phyloP scores from a whole-genome alignment of 495 filamentous ascomycete species.

The Podospora sp. region DNA sequence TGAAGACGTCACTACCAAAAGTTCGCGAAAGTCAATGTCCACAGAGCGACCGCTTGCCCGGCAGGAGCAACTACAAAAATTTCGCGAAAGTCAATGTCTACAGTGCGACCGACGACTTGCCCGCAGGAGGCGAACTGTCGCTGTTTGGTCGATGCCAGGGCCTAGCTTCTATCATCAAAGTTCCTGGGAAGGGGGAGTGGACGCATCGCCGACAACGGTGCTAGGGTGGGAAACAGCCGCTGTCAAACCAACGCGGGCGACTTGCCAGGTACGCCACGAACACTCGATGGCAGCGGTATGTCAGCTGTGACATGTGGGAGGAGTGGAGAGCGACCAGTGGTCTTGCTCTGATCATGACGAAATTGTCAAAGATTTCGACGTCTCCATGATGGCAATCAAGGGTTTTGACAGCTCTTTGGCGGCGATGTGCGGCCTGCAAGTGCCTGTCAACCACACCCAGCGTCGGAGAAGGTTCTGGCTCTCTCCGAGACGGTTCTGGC shows the following conservation, averaged over 20 bases:
- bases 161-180: not conserved
- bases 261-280: not conserved
- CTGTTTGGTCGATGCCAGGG: not conserved
- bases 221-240: not conserved
- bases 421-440: not conserved
- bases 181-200: not conserved
- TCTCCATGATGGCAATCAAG: not conserved
- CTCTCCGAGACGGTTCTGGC: not conserved
- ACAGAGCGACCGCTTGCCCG: not conserved
- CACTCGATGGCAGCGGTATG: not conserved
- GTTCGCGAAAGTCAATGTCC: not conserved
- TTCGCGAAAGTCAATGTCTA: not conserved
- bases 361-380: not conserved
- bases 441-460: not conserved
- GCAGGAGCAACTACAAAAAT: too few relatives aligned
- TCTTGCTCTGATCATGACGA: not conserved
- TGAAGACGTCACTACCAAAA: not conserved
- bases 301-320: constrained; percentile 8
- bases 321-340: not conserved
- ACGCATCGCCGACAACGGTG: not conserved
- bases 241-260: not conserved
- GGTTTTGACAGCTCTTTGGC: not conserved
- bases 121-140: not conserved
- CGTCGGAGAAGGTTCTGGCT: not conserved
- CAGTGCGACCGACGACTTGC: not conserved